A percentile compares a stretch with the other conserved stretches of the same genome.
Evolutionary conservation across 345 rosid species (phyloP).

Genomic region (Sonneratia alba): DNA sequence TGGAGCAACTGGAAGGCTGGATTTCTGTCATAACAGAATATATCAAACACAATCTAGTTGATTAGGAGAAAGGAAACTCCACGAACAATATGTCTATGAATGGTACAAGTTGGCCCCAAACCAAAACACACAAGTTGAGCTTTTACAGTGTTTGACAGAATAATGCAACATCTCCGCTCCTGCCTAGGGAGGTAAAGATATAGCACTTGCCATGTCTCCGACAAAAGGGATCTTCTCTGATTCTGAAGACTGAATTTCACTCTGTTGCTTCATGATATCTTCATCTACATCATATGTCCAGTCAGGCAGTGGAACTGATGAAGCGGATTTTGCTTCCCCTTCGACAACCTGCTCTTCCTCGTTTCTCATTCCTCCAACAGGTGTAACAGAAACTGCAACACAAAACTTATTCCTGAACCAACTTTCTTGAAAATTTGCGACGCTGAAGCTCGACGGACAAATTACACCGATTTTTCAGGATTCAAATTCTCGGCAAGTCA

Average conservation of each 20-base stretch:
- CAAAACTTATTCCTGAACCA: background rate
- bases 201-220: slow-evolving; percentile 59
- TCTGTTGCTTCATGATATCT: slow-evolving; percentile 35
- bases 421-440: no score
- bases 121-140: background rate
- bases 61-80: background rate
- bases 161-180: background rate
- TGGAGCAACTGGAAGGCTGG: background rate
- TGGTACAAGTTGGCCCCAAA: background rate
- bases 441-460: background rate
- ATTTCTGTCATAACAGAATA: background rate
- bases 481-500: background rate
- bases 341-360: slow-evolving; percentile 29
- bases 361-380: slow-evolving; percentile 36
- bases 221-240: slow-evolving; percentile 61
- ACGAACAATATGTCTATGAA: background rate
- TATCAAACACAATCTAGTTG: background rate
- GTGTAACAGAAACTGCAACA: background rate
- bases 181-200: background rate
- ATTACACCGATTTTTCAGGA: background rate
- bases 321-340: slow-evolving; percentile 24
- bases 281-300: slow-evolving; percentile 47
- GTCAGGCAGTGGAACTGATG: slow-evolving; percentile 21
- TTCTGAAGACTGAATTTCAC: slow-evolving; percentile 40
- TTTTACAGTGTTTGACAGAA: background rate